These are phyloP conservation scores for Rheum nobile DNA, from an alignment of 148 eudicot genomes.

Conservation along the genomic window DNA sequence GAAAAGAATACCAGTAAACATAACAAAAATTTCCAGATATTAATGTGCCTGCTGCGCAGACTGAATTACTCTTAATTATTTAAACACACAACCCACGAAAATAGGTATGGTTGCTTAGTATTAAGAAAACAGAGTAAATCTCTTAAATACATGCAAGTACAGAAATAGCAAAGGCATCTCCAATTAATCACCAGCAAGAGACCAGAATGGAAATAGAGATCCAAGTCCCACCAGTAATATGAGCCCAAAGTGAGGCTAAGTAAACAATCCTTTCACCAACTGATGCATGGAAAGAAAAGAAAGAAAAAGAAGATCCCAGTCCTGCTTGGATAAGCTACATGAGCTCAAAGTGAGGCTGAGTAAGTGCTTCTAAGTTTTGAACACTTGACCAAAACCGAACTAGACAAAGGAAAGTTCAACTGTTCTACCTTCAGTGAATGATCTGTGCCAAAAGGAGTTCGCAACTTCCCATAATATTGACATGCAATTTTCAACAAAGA, in stretches of 20 bases:
- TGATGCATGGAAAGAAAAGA: neutral
- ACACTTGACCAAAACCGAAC: neutral
- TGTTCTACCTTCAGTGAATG: constrained; percentile 16
- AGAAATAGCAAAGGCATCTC: neutral
- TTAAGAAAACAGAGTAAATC: neutral
- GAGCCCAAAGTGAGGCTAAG: neutral
- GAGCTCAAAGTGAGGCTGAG: neutral
- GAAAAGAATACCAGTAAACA: neutral
- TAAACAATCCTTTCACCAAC: neutral
- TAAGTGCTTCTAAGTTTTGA: neutral
- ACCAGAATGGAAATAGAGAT: neutral
- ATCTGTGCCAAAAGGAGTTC: constrained; percentile 58
- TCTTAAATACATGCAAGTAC: neutral
- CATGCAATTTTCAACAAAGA: constrained; percentile 71
- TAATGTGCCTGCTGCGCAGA: neutral
- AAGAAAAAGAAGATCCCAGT: neutral
- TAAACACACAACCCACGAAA: neutral
- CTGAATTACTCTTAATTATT: neutral
- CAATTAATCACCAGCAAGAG: neutral
- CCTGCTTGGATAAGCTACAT: neutral
- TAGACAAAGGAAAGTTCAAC: constrained; percentile 8
- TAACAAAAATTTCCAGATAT: neutral
- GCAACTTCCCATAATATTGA: constrained; percentile 72
- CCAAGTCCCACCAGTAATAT: neutral
- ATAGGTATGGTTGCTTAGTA: neutral